Evolutionary conservation across 2,329 filamentous ascomycete species (phyloP).

Genomic region (Cercospora zeina): DNA sequence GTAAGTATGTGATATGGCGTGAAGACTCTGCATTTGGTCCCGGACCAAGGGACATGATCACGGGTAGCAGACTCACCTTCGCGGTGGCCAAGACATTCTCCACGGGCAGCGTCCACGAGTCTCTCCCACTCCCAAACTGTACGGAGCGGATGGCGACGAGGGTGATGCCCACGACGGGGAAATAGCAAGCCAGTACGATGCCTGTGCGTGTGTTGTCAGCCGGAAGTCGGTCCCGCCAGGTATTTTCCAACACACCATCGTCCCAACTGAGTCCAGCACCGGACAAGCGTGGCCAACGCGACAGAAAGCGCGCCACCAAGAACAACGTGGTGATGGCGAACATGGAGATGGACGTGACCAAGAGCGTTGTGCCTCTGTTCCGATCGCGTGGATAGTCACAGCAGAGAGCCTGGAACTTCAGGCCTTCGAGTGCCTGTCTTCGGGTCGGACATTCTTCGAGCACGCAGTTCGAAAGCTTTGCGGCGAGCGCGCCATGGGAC

Average conservation of each 20-base stretch:
- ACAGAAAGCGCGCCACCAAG: conserved; percentile 15
- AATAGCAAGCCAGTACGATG: conserved; percentile 2
- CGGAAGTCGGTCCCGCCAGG: background rate
- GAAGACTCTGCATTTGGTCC: background rate
- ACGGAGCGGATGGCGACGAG: conserved; percentile 5
- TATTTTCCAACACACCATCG: conserved; percentile 3
- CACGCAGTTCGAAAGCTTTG: conserved; percentile 8
- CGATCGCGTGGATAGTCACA: conserved; percentile 8
- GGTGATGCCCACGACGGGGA: conserved; percentile 15
- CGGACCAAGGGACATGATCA: background rate
- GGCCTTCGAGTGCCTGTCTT: conserved; percentile 3
- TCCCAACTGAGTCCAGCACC: conserved; percentile 21
- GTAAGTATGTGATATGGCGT: background rate
- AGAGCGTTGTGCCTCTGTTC: background rate
- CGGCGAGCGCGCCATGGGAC: conserved; percentile 1
- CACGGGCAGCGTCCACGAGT: conserved; percentile 17
- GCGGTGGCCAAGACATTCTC: conserved; percentile 5
- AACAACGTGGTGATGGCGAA: conserved; percentile 17
- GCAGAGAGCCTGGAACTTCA: conserved; percentile 15
- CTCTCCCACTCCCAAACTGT: conserved; percentile 3
- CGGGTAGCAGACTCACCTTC: conserved; percentile 7
- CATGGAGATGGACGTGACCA: conserved; percentile 3
- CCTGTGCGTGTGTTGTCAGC: background rate
- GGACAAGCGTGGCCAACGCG: conserved; percentile 9
- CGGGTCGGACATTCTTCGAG: conserved; percentile 11